Base-by-base conservation (phyloP, 2,329 filamentous ascomycete species). In the Cordyceps javanica region DNA sequence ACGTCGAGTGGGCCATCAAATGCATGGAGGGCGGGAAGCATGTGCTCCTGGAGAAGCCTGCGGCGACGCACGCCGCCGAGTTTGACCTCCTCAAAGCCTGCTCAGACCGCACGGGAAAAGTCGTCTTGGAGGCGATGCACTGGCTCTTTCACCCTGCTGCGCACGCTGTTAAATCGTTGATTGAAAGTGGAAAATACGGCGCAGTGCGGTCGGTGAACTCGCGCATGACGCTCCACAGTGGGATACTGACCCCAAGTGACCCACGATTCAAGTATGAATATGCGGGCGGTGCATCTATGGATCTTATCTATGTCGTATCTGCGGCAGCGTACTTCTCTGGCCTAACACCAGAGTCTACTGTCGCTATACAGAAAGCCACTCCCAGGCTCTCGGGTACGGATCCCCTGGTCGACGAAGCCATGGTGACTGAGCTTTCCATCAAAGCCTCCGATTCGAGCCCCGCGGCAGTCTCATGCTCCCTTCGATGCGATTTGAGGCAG, bases 21-120 rank as follows among this genome's bases (percentile, higher is more conserved):
- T 72, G 72, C n/a, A 67, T 82, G 9, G 62, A 69, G 8, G 77
- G 77, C 16, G 77, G 78, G 10, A 83, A 82, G 62, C 78, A 82
- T 63, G 79, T 82, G 2, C 67, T 82, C 0, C 75, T 76, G 6
- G 80, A 83, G 65, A 83, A 83, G 62, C 80, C 80, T 19, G 73
- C 82, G 26, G 77, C 76, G 1, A 75, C 75, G 48, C 77, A 81
- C 61, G 63, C 81, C 11, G 68, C 72, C 3, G 72, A 73, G 1
- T 80, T 80, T 0, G 67, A 59, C 72, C 7, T 81, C 74, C 69
- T 57, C 60, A 14, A 55, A 60, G 59, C 72, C 7, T 81, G 74
- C 69, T 57, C 60, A 11, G 58, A 60, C 42, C 44, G 51, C 1
- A 59, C 62, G 32, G 58, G 57, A 41, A 48, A 59, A 13, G 60